Evolutionary conservation across 2,329 filamentous ascomycete genomes (phyloP).

Genomic region (Fusarium lyarnte): DNA sequence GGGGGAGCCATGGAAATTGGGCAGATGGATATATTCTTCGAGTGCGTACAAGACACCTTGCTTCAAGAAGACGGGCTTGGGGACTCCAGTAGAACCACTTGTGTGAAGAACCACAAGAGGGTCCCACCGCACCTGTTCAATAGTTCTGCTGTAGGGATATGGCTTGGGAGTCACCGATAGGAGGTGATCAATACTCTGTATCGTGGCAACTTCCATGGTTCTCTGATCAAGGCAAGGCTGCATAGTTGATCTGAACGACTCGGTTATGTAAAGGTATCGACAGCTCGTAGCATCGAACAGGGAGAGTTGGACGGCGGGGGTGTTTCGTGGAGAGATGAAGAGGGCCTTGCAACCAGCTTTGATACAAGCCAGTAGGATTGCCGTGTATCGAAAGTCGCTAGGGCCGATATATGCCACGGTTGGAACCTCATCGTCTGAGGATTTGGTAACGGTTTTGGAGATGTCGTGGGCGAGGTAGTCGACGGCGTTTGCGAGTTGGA

Average conservation of each 20-base stretch:
- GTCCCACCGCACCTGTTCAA: background rate
- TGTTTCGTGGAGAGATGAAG: background rate
- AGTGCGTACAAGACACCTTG: background rate
- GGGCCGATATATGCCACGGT: constrained; percentile 1
- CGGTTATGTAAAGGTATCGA: background rate
- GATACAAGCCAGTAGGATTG: background rate
- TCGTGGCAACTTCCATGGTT: background rate
- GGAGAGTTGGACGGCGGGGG: background rate
- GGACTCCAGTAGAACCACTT: background rate
- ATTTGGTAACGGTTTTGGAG: background rate
- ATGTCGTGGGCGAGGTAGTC: background rate
- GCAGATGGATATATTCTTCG: accelerated
- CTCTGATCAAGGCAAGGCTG: background rate
- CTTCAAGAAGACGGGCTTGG: background rate
- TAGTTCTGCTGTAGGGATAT: background rate
- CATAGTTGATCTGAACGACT: background rate
- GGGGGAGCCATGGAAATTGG: background rate
- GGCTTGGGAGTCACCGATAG: background rate
- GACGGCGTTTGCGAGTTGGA: background rate
- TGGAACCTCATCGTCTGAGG: background rate
- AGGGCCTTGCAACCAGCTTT: background rate
- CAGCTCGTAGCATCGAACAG: background rate
- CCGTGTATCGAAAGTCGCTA: background rate
- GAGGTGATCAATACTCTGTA: background rate
- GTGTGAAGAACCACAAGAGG: constrained; percentile 10